Evolutionary conservation across 305 asterid species (phyloP), one percentile per base, ranked within the genome.

Genomic region (Fraxinus paxiana): DNA sequence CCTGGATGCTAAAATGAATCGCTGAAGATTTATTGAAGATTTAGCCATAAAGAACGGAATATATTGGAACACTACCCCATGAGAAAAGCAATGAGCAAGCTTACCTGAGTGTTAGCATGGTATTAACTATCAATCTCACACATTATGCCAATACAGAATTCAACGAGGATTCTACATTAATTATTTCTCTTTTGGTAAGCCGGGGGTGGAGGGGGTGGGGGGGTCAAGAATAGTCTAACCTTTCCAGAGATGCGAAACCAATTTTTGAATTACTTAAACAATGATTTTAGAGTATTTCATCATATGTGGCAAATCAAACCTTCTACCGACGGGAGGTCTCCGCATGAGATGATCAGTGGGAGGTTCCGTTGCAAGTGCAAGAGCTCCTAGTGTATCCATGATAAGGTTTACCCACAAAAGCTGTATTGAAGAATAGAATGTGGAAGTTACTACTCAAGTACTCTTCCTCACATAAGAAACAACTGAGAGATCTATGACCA

Each of bases 311-410:
- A 56, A 77, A 78, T 75, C 91, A 82, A 79, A 94, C 99, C 98
- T 94, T 92, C 97, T 89, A 77, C 99, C 98, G 80, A 96, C 98
- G 5, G 98, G 99, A 75, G 92, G 70, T 83, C 97, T 87, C 15
- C 35, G 86, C 99, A 96, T 96, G 83, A 96, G 97, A 81, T 96
- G 97, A 87, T 96, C 98, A 1, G 97, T 94, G 10, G 99, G 98
- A 73, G 97, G 92, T 82, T 96, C 99, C 0, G 99, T 96, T 70
- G 99, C 99, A 73, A 96, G 89, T 31, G 99, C 99, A 48, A 96
- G 97, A 46, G 99, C 99, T 61, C 99, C 99, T 24, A 96, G 87
- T 22, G 99, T 94, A 82, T 96, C 99, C 99, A 96, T 96, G 80
- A 96, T 94, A 76, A 96, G 98, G 85, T 96, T 96, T 15, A 96